phyloP scores from a whole-genome alignment of 1,284 basidiomycete species.

The Cryptococcus sp. region DNA sequence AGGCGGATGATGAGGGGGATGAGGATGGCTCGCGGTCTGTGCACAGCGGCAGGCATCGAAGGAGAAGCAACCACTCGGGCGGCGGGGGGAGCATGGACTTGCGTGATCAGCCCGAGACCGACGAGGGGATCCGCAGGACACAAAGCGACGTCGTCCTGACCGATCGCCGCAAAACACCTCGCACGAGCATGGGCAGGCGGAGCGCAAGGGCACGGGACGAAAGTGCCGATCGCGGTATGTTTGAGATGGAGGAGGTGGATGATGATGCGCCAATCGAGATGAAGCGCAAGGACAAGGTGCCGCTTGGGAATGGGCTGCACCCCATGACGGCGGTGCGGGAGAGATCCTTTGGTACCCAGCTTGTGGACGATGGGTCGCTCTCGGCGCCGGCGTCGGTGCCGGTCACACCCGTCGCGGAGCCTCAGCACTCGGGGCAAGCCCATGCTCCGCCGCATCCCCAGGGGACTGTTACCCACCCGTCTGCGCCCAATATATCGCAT shows the following conservation, averaged over 20 bases:
- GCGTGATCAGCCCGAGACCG: slow-evolving; percentile 28
- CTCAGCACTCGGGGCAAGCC: neutral
- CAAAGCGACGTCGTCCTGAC: slow-evolving; percentile 28
- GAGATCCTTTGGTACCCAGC: neutral
- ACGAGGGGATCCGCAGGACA: slow-evolving; percentile 16
- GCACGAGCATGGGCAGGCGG: neutral
- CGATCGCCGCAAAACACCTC: slow-evolving; percentile 1
- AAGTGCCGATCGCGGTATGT: slow-evolving; percentile 46
- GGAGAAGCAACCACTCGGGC: slow-evolving; percentile 37
- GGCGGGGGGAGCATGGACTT: slow-evolving; percentile 37
- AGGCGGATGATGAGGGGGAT: slow-evolving; percentile 39
- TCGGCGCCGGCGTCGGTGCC: neutral
- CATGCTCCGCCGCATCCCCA: neutral
- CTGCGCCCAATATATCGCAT: slow-evolving; percentile 35
- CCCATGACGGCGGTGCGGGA: slow-evolving; percentile 10
- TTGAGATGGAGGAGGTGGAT: slow-evolving; percentile 52
- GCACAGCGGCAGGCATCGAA: slow-evolving; percentile 1
- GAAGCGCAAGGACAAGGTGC: slow-evolving; percentile 8
- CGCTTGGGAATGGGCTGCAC: slow-evolving; percentile 12
- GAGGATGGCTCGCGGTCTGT: slow-evolving; percentile 7
- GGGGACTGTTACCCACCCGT: neutral
- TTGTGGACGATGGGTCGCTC: neutral
- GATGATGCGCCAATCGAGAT: slow-evolving; percentile 33
- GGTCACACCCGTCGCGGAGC: neutral
- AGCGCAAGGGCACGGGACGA: slow-evolving; percentile 24